Evolutionary conservation across 805 yeast species (phyloP).

Genomic region (Yamadazyma nakazawae): DNA sequence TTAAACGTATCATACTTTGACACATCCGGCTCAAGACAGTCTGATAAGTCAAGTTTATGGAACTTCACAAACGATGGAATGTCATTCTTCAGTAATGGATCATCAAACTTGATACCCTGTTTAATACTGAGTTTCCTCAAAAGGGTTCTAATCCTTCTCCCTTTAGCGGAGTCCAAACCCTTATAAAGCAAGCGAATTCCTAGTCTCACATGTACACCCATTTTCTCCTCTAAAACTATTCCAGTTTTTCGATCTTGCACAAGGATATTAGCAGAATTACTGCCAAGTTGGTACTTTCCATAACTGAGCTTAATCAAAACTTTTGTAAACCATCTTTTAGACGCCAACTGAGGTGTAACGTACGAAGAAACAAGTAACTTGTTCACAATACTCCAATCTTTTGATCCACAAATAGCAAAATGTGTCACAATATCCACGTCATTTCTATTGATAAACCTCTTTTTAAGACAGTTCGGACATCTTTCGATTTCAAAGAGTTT

Average conservation of each 20-base stretch:
- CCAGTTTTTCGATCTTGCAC: constrained; percentile 93
- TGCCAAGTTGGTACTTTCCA: constrained; percentile 73
- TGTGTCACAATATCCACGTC: constrained; percentile 79
- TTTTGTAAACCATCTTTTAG: constrained; percentile 85
- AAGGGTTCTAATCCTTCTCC: constrained; percentile 55
- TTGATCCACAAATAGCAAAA: constrained; percentile 79
- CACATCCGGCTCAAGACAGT: constrained; percentile 53
- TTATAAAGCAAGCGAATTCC: constrained; percentile 84
- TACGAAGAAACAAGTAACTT: constrained; percentile 62
- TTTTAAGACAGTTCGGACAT: constrained; percentile 79
- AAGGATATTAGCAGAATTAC: constrained; percentile 87
- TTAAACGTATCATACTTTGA: constrained; percentile 67
- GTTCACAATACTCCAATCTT: constrained; percentile 69
- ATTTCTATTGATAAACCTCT: constrained; percentile 49
- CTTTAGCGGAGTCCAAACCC: constrained; percentile 62
- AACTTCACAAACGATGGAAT: constrained; percentile 78
- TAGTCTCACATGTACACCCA: constrained; percentile 81
- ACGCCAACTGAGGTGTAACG: constrained; percentile 78
- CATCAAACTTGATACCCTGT: constrained; percentile 84
- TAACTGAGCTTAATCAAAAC: constrained; percentile 79
- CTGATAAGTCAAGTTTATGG: constrained; percentile 72
- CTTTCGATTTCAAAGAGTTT: constrained; percentile 57
- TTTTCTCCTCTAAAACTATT: constrained; percentile 85
- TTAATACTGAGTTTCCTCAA: constrained; percentile 65
- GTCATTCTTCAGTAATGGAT: constrained; percentile 58